These are phyloP conservation scores for Beauveria rudraprayagi DNA, from an alignment of 2,329 filamentous ascomycete genomes.

Conservation along the genomic window DNA sequence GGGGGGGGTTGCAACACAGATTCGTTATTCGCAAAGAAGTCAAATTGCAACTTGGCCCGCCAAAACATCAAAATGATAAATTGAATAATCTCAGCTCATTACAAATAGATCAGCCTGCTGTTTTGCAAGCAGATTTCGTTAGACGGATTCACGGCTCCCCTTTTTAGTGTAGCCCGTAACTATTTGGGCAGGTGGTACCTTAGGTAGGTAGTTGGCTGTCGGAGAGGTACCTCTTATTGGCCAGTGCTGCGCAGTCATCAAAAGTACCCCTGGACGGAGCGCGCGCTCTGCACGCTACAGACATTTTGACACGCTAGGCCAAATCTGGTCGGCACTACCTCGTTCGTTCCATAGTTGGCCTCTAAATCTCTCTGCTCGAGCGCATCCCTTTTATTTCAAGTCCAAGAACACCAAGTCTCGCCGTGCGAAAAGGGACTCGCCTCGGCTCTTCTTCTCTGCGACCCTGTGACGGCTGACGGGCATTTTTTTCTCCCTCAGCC, in stretches of 20 bases:
- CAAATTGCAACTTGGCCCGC: no score
- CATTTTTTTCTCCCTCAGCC: not conserved
- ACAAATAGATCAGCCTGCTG: no score
- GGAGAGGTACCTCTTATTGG: not conserved
- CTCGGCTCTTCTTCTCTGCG: not conserved
- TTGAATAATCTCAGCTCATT: no score
- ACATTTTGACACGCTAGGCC: conserved; percentile 4
- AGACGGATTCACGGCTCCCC: not conserved
- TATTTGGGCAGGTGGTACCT: no score
- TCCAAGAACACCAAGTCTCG: not conserved
- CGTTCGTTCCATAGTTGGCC: conserved; percentile 4
- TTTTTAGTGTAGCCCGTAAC: not conserved
- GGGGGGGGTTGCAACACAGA: no score
- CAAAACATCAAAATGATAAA: no score
- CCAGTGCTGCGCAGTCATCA: no score
- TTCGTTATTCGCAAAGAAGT: no score
- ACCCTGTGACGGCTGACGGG: conserved; percentile 3
- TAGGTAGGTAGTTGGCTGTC: not conserved
- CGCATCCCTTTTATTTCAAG: conserved; percentile 9
- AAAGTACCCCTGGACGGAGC: not conserved
- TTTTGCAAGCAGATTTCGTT: not conserved
- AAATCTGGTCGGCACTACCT: conserved; percentile 4
- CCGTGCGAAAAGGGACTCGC: conserved; percentile 1
- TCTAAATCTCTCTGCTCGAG: conserved; percentile 7
- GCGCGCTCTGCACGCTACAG: not conserved